These are phyloP conservation scores for Beverwykella pulmonaria DNA, from an alignment of 495 filamentous ascomycete species.

Conservation along the genomic window DNA sequence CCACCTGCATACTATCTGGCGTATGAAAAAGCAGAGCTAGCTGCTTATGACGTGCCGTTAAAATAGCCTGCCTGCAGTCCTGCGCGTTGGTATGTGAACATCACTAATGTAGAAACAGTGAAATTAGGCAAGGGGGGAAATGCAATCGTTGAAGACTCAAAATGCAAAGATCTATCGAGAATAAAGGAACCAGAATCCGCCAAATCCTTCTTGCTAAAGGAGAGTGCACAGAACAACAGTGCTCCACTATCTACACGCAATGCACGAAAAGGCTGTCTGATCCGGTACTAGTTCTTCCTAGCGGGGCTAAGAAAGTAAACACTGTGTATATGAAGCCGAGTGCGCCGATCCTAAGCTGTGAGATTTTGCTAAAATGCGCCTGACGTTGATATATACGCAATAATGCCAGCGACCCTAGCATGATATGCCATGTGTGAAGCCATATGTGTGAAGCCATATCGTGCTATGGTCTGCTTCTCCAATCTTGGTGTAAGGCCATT, in stretches of 20 bases:
- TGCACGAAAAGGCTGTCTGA: constrained; percentile 15
- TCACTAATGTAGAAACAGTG: too few relatives aligned
- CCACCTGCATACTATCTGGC: too few relatives aligned
- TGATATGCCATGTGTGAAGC: not conserved
- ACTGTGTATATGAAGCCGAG: not conserved
- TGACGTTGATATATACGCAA: constrained; percentile 3
- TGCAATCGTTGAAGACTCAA: not conserved
- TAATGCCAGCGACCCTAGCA: not conserved
- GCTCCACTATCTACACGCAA: constrained; percentile 30
- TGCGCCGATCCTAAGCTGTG: not conserved
- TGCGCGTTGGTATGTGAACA: too few relatives aligned
- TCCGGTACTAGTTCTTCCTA: constrained; percentile 15
- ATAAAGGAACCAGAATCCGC: not conserved
- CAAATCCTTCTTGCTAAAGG: not conserved
- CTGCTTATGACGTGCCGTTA: too few relatives aligned
- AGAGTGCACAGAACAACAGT: not conserved
- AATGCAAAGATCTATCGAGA: constrained; percentile 10
- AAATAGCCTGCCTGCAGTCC: too few relatives aligned
- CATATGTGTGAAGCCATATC: constrained; percentile 1
- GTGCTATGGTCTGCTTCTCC: constrained; percentile 1
- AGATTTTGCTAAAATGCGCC: not conserved
- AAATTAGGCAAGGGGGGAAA: not conserved
- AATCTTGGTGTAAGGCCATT: not conserved
- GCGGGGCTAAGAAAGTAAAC: not conserved
- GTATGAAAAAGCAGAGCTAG: too few relatives aligned